Evolutionary conservation across 2,329 filamentous ascomycete species (phyloP), one percentile per base, ranked within the genome.

Genomic region (Neofusicoccum ribis): DNA sequence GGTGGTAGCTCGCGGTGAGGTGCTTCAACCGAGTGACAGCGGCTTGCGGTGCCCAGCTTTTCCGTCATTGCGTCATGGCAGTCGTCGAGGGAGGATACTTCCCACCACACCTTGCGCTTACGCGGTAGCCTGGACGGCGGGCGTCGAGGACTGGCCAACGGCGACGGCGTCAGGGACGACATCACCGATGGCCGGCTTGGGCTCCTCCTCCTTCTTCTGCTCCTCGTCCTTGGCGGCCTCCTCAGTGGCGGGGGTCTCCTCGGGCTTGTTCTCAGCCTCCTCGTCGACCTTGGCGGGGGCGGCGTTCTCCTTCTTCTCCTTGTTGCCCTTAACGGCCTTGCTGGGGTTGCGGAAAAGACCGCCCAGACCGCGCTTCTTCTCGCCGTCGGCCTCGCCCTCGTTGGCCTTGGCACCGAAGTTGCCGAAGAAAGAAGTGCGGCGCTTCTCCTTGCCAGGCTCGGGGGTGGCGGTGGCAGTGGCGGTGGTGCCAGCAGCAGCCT

Each of bases 341-440:
- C 74, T 78, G 70, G 76, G 72, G 36, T 75, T 76, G 69, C 79
- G 78, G 70, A 77, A 74, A 31, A 78, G 71, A 44, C 72, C 72
- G 61, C 69, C 69, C 37, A 75, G 69, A 64, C 71, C 72, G 61
- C 69, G 68, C 64, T 67, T 68, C 63, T 70, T 68, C 70, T 74
- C 73, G 59, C 54, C 54, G 58, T 70, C 67, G 46, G 66, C 61
- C 65, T 73, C 74, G 37, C 69, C 72, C 68, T 83, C 82, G 74
- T 82, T 84, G 77, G 84, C 83, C 79, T 84, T 84, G 66, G 70
- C 76, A 54, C 70, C 71, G 66, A 79, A 75, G 69, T 76, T 83
- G 69, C 81, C 81, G 74, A 86, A 86, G 74, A 81, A 80, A 72
- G 83, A 86, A 71, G 79, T 81, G 73, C 79, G 82, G 69, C 81